Evolutionary conservation across 106 monocot genomes (phyloP), one percentile per base, ranked within the genome.

Genomic region (Hemerocallis citrina): DNA sequence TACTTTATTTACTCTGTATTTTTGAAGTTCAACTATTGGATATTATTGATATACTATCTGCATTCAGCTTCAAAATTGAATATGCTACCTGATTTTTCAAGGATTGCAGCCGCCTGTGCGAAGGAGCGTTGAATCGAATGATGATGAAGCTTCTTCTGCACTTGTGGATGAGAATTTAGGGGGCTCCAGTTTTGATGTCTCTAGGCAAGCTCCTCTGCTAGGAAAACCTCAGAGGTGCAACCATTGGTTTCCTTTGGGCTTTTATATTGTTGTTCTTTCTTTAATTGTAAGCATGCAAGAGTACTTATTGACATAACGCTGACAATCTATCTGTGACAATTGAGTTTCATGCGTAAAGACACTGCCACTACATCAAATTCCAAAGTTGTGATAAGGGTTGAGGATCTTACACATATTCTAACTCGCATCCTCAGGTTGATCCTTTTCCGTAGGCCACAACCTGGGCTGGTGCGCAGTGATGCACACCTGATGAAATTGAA

Each of bases 191-290:
- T 37, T 19, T 20, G 65, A 65, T 56, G 16, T 47, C 12, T 70
- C 74, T 33, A 48, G 9, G 19, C 34, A 76, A 38, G 65, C 80
- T 60, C 23, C 76, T 11, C 35, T 86, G 15, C 68, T 68, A 54
- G 86, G 72, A 57, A 86, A 80, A 73, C 92, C 92, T 30, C 44
- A 63, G 52, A 83, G 80, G 92, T 92, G 59, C 39, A 45, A 13
- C 7, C 13, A 22, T 1, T 63, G 31, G 7, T 27, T 40, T 74
- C 23, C 33, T 33, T 15, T 51, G 0, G 15, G 6, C 3, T 43
- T 47, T 38, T 29, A 4, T 19, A 22, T 16, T 39, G 8, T 45
- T n/a, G 10, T 58, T 23, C 3, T 23, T 24, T 40, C 29, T 40
- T 14, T 36, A 10, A 36, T 59, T 22, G 3, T 60, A 34, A 36